Conservation (phyloP, 164 flowering plant species). For the Cinnamomum chago region DNA sequence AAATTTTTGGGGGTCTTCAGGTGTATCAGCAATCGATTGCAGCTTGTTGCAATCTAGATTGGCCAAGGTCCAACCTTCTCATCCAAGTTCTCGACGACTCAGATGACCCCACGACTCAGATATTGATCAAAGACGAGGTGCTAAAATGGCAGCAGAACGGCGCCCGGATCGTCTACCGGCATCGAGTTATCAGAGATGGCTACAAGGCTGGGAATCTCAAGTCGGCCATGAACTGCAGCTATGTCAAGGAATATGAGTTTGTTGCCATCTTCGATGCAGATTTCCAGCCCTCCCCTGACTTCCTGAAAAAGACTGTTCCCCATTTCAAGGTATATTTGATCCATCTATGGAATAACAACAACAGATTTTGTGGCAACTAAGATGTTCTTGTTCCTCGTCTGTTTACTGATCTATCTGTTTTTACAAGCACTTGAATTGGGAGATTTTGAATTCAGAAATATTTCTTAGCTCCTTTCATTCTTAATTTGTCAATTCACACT, state of each 20-base stretch:
- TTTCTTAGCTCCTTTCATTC: too few relatives aligned
- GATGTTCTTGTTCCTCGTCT: too few relatives aligned
- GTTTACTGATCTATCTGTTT: too few relatives aligned
- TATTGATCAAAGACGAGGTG: slow-evolving; percentile 84
- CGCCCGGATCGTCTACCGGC: slow-evolving; percentile 75
- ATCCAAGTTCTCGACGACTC: slow-evolving; percentile 95
- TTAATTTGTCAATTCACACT: too few relatives aligned
- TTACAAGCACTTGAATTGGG: too few relatives aligned
- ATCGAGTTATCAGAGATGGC: slow-evolving; percentile 81
- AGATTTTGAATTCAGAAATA: too few relatives aligned
- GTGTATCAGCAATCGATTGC: slow-evolving; percentile 97
- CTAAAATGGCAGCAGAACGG: slow-evolving; percentile 85
- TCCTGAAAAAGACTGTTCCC: slow-evolving; percentile 69
- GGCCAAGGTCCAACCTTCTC: slow-evolving; percentile 79
- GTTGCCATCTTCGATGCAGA: slow-evolving; percentile 97
- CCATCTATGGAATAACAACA: neutral
- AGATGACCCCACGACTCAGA: slow-evolving; percentile 73
- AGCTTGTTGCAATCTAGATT: slow-evolving; percentile 86
- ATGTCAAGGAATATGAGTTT: slow-evolving; percentile 87
- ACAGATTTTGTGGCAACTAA: too few relatives aligned
- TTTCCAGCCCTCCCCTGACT: slow-evolving; percentile 89
- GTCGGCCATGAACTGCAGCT: slow-evolving; percentile 93
- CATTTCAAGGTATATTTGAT: slow-evolving; percentile 68
- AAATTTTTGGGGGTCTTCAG: slow-evolving; percentile 26
- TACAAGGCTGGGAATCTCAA: slow-evolving; percentile 98